phyloP scores from a whole-genome alignment of 257 asterid genomes.

The Primulina huaijiensis region DNA sequence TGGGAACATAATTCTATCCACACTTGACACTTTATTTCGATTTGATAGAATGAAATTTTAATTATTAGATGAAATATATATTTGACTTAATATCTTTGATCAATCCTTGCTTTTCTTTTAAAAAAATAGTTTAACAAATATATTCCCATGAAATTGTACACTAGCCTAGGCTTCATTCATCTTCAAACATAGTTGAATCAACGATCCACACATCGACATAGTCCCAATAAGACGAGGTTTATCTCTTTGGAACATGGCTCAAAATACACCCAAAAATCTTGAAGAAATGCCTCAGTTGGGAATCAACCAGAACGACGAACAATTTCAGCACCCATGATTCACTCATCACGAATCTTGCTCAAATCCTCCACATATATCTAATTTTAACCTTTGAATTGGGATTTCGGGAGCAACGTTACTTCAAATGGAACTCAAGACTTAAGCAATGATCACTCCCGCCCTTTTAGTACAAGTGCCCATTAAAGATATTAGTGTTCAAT shows the following conservation, averaged over 20 bases:
- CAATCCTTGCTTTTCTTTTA: no score
- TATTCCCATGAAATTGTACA: background rate
- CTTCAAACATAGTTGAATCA: background rate
- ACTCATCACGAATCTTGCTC: conserved; percentile 24
- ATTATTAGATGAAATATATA: no score
- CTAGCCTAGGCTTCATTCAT: background rate
- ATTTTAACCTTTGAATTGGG: conserved; percentile 44
- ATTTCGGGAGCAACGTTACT: conserved; percentile 44
- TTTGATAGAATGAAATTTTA: no score
- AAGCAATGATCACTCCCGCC: conserved; percentile 22
- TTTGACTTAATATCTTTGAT: background rate
- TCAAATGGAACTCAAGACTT: conserved; percentile 26
- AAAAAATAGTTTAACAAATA: no score
- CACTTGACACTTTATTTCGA: background rate
- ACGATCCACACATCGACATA: conserved; percentile 32
- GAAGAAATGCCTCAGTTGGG: conserved; percentile 50
- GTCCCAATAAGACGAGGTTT: conserved; percentile 39
- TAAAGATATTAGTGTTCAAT: conserved; percentile 47
- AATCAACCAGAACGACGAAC: conserved; percentile 18
- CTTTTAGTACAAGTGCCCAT: conserved; percentile 21
- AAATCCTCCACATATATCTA: conserved; percentile 33
- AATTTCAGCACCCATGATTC: conserved; percentile 26
- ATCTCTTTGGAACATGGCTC: conserved; percentile 52
- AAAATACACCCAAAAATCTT: conserved; percentile 35
- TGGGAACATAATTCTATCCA: background rate